These are phyloP conservation scores for barley (Hordeum vulgare) DNA, from an alignment of 176 grass and related monocot species.

Conservation along the genomic window DNA sequence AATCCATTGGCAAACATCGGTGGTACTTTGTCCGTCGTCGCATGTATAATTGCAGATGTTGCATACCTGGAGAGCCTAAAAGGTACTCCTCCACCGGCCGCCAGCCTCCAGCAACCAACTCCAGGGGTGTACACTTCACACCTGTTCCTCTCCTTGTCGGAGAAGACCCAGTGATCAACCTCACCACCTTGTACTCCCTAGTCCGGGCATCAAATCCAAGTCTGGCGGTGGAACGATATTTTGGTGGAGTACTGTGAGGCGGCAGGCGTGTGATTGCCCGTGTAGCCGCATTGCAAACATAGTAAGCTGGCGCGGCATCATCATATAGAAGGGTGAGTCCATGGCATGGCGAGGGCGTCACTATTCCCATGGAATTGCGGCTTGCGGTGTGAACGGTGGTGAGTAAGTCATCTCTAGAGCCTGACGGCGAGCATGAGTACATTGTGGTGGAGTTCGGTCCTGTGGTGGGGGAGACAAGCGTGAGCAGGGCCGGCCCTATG, in stretches of 20 bases:
- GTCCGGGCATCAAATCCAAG: slow-evolving; percentile 4
- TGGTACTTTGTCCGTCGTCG: background rate
- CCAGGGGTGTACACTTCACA: background rate
- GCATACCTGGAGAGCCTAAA: no score
- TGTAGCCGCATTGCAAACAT: background rate
- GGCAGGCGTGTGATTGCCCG: background rate
- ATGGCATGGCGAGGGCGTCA: background rate
- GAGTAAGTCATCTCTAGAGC: background rate
- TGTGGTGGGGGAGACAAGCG: background rate
- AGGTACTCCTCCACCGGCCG: background rate
- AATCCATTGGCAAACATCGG: background rate
- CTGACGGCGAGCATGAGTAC: background rate
- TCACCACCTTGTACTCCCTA: slow-evolving; percentile 3
- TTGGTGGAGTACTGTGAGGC: background rate
- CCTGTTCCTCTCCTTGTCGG: background rate
- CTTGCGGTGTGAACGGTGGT: background rate
- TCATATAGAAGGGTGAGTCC: background rate
- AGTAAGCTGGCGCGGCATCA: background rate
- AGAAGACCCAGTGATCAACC: background rate
- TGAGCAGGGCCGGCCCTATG: no score
- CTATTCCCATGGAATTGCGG: background rate
- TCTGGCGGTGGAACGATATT: background rate
- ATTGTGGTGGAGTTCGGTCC: background rate
- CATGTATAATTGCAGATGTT: no score
- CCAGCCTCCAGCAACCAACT: background rate